Percentiles rank a stretch among this genome's conserved stretches.
Evolutionary conservation across 2,329 filamentous ascomycete species (phyloP).

Genomic region (Aspergillus vadensis): DNA sequence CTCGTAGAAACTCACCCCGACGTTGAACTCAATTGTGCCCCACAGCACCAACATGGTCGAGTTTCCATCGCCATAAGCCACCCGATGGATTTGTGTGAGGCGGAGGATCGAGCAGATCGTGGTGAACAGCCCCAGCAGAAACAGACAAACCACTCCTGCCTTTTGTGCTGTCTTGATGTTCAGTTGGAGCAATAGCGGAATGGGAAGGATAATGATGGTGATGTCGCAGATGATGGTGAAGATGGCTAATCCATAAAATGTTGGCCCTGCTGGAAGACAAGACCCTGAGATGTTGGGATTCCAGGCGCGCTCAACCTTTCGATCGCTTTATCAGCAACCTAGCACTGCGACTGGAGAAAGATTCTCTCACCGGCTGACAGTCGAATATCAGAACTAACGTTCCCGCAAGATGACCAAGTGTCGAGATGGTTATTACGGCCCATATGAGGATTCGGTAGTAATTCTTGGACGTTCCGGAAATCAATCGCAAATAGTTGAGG

Average conservation of each 20-base stretch:
- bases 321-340: too few relatives aligned
- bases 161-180: constrained; percentile 55
- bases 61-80: constrained; percentile 55
- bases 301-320: constrained; percentile 49
- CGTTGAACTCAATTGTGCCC: constrained; percentile 61
- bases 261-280: constrained; percentile 51
- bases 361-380: constrained; percentile 49
- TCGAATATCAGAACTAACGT: constrained; percentile 54
- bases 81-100: constrained; percentile 54
- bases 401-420: constrained; percentile 53
- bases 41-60: constrained; percentile 60
- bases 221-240: constrained; percentile 57
- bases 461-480: constrained; percentile 52
- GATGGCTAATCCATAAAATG: constrained; percentile 55
- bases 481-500: constrained; percentile 56
- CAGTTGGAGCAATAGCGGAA: constrained; percentile 53
- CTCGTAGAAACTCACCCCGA: constrained; percentile 49
- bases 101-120: constrained; percentile 58
- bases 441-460: constrained; percentile 51
- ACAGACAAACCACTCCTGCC: constrained; percentile 54
- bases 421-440: constrained; percentile 47
- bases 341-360: background rate
- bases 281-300: constrained; percentile 42
- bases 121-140: constrained; percentile 57
- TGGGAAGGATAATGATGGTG: constrained; percentile 53